Percentiles rank a stretch among this genome's conserved stretches.
Conservation (phyloP, 805 yeast species). For the Wickerhamiella alocasiicola region DNA sequence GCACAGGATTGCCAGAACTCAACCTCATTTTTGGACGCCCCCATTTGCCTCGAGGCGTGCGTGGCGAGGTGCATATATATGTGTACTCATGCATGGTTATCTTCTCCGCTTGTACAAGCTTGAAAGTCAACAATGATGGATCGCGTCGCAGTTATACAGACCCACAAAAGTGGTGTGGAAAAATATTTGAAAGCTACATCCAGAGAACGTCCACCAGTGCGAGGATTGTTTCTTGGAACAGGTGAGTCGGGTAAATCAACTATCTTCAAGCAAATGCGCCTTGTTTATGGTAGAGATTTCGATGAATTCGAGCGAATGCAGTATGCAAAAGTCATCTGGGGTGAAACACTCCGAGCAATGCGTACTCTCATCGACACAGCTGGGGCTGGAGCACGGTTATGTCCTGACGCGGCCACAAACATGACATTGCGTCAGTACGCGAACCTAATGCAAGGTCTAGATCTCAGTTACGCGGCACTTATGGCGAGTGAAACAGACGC, state of each 20-base stretch:
- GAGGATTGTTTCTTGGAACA: conserved; percentile 58
- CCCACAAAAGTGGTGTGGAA: background rate
- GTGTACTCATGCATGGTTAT: no score
- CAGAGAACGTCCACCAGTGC: conserved; percentile 3
- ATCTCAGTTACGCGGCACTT: conserved; percentile 27
- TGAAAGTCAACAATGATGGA: background rate
- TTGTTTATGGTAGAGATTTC: conserved; percentile 79
- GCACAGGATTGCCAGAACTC: no score
- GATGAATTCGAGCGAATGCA: conserved; percentile 63
- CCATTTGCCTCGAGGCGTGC: no score
- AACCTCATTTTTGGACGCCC: no score
- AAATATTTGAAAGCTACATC: background rate
- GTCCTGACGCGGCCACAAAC: conserved; percentile 2
- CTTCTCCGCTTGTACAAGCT: background rate
- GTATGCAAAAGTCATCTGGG: conserved; percentile 84
- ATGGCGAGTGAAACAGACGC: conserved; percentile 28
- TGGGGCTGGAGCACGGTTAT: conserved; percentile 43
- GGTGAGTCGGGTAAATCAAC: conserved; percentile 83
- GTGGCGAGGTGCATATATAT: no score
- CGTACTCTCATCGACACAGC: conserved; percentile 66
- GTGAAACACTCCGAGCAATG: conserved; percentile 79
- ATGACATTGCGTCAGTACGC: background rate
- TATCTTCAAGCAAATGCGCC: conserved; percentile 66
- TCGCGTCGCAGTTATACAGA: background rate
- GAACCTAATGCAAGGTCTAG: conserved; percentile 16